Percentiles rank a stretch among this genome's conserved stretches.
phyloP scores from a whole-genome alignment of 176 grass and related monocot species.

The Rhynchospora tenuis region DNA sequence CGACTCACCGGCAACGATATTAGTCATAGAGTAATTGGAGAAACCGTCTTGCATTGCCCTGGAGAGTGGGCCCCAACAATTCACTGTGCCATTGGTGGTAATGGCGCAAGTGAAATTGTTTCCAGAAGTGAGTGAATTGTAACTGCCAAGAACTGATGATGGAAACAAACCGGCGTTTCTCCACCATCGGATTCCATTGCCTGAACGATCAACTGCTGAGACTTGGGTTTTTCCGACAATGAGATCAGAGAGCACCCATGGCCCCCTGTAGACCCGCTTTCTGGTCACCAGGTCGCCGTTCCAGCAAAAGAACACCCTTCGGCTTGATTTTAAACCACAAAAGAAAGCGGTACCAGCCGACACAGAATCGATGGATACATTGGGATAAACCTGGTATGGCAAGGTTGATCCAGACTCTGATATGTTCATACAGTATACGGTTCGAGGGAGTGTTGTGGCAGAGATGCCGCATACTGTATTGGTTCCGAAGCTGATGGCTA shows the following conservation, averaged over 20 bases:
- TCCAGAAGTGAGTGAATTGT: conserved; percentile 56
- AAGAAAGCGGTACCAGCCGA: conserved; percentile 38
- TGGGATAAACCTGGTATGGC: conserved; percentile 10
- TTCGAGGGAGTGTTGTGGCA: neutral
- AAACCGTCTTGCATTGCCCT: conserved; percentile 30
- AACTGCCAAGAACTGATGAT: fast-evolving
- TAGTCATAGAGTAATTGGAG: conserved; percentile 14
- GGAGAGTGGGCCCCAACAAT: conserved; percentile 47
- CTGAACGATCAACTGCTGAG: conserved; percentile 33
- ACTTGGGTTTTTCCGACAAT: conserved; percentile 56
- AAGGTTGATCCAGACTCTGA: neutral
- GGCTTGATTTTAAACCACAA: conserved; percentile 39
- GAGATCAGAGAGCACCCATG: neutral
- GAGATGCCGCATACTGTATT: conserved; percentile 51
- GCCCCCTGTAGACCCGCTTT: conserved; percentile 47
- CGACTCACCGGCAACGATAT: conserved; percentile 41
- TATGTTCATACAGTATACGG: conserved; percentile 24
- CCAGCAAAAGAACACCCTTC: conserved; percentile 72
- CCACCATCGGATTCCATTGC: conserved; percentile 52
- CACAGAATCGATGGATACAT: conserved; percentile 36
- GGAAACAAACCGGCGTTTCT: conserved; percentile 9
- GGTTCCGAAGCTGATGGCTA: conserved; percentile 43
- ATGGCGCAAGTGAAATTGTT: conserved; percentile 66
- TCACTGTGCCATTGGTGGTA: conserved; percentile 22
- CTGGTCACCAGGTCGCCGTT: neutral